Conservation (phyloP, 495 filamentous ascomycete species). For the Trichoderma reesei region DNA sequence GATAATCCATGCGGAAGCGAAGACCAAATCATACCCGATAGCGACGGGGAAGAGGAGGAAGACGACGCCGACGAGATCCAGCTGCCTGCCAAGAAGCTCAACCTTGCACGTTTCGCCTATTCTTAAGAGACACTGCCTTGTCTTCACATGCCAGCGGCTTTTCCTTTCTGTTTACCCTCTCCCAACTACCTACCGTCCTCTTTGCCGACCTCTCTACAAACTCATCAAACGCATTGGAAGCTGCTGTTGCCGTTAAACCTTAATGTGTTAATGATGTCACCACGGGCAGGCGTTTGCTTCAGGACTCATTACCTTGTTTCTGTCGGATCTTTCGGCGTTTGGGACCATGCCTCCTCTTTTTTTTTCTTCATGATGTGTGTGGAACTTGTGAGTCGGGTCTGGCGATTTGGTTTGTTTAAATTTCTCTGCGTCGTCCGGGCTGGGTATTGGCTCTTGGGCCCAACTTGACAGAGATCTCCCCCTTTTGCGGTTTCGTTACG, state of each 20-base stretch:
- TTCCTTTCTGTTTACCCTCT: not conserved
- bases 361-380: too few relatives aligned
- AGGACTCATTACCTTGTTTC: not conserved
- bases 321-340: too few relatives aligned
- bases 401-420: too few relatives aligned
- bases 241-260: not conserved
- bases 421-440: too few relatives aligned
- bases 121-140: not conserved
- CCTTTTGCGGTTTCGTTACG: too few relatives aligned
- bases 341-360: too few relatives aligned
- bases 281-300: not conserved
- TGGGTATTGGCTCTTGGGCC: too few relatives aligned
- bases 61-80: conserved; percentile 14
- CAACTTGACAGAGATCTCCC: too few relatives aligned
- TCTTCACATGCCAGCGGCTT: too few relatives aligned
- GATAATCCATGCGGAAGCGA: conserved; percentile 54
- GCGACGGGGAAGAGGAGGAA: conserved; percentile 50
- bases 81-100: conserved; percentile 1
- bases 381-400: too few relatives aligned
- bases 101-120: conserved; percentile 5
- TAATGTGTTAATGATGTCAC: conserved; percentile 1
- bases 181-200: not conserved
- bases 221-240: not conserved
- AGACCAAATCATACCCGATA: conserved; percentile 62
- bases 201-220: too few relatives aligned